Percentiles rank a stretch among this genome's conserved stretches.
phyloP scores from a whole-genome alignment of 768 basidiomycete genomes.

The Dendrothele bispora region DNA sequence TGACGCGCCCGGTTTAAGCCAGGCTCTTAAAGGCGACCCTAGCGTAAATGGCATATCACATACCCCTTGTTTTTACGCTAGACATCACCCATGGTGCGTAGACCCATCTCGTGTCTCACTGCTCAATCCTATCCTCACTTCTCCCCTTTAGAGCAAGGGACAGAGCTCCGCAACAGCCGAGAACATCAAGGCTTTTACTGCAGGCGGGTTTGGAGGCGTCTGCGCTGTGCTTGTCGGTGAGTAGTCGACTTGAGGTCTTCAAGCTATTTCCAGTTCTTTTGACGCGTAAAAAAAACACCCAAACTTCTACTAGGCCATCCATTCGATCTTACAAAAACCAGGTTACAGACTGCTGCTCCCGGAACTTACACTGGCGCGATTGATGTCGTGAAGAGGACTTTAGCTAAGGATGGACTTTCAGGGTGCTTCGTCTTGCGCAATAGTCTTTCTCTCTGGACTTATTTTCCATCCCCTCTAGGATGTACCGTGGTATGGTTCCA shows the following conservation, averaged over 20 bases:
- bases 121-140: too few species aligned
- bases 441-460: slow-evolving; percentile 2
- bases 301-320: slow-evolving; percentile 71
- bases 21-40: too few species aligned
- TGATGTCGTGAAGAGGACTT: slow-evolving; percentile 88
- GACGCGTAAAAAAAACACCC: too few species aligned
- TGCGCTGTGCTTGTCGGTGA: slow-evolving; percentile 86
- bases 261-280: not conserved
- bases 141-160: too few species aligned
- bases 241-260: slow-evolving; percentile 26
- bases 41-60: too few species aligned
- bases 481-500: slow-evolving; percentile 93
- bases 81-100: too few species aligned
- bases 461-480: slow-evolving; percentile 35
- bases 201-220: slow-evolving; percentile 91
- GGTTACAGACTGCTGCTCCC: slow-evolving; percentile 87
- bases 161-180: slow-evolving; percentile 50
- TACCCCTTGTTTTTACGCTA: too few species aligned
- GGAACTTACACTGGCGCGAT: slow-evolving; percentile 90
- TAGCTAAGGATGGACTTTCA: slow-evolving; percentile 86
- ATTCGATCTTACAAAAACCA: slow-evolving; percentile 96
- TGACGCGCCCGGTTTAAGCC: too few species aligned
- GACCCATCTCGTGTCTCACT: too few species aligned
- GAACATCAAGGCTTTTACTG: slow-evolving; percentile 80
- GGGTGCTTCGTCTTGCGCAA: slow-evolving; percentile 54